Base-by-base conservation (phyloP, 1,284 basidiomycete genomes). In the Pseudozyma sp. region DNA sequence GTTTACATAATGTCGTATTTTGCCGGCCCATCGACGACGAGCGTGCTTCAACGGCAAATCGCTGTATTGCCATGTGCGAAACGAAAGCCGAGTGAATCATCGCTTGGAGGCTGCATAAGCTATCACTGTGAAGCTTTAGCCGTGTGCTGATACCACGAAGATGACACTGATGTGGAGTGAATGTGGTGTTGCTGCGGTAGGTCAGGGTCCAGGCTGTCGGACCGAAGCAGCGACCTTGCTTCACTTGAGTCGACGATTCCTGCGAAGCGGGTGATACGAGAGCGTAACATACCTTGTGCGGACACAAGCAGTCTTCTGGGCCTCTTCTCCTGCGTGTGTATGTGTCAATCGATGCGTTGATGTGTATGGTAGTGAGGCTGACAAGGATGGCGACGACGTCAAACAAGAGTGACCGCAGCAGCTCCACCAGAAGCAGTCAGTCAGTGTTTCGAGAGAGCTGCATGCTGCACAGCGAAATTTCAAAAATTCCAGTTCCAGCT, bases 201-300 rank as follows among this genome's bases (percentile, higher is more conserved):
- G 31, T 44, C 58, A 56, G 49, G 64, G 53, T 52, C 48, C 36
- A 40, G 14, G 18, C 3, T 19, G n/a, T 18, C 38, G 47, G 47
- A 25, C 5, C 14, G 19, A 7, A 11, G 6, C 25, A 31, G 25
- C 25, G 25, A 31, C 25, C 6, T 31, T 31, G 25, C 25, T 31
- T 31, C 25, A 31, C 25, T 45, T 34, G 42, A 18, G n/a, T 14
- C 36, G 35, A 38, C 16, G 18, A 12, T 2, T 6, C 21, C 13
- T 11, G 8, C 3, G 43, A 42, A 35, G 18, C 38, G 45, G 18
- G 16, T 7, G 39, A 42, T 12, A 42, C 13, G 25, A 31, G 25
- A 31, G 25, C 25, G 25, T 31, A n/a, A 50, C 66, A 55, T 40
- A 69, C 66, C 66, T 70, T 67, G 70, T 72, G 70, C 62, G 12